Base-by-base conservation (phyloP, 192 early-diverging fungal genomes). In the Obelidium mucronatum region DNA sequence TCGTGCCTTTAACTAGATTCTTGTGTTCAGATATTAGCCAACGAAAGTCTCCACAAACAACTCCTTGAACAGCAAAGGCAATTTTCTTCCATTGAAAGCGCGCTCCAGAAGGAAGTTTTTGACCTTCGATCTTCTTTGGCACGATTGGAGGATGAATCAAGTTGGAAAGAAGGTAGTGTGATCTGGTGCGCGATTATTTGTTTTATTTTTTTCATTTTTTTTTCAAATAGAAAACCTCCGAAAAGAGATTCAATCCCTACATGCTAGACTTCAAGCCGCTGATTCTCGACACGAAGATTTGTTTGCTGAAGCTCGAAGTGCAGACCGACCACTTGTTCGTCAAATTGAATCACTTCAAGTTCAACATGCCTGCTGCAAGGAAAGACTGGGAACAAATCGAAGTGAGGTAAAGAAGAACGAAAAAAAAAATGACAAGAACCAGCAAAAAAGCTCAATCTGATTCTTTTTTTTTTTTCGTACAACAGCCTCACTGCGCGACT, bases 271-370 rank as follows among this genome's bases (percentile, higher is more conserved):
- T 4, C 83, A 73, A 65, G 76, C 67, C 17, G 76, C 80, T 22
- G 83, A 87, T 26, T 42, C 79, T 11, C 79, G 80, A n/a, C 73
- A 75, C 56, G 80, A 85, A 55, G 79, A 83, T 28, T 58, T 87
- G 3, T 53, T 73, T 39, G 55, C 73, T 6, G 65, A 71, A 6
- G 74, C 63, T 2, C 74, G 81, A 3, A 77, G 76, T 34, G 60
- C 81, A 5, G 78, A 83, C 30, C 48, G 66, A n/a, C 81, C 86
- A n/a, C 72, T 85, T 11, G 56, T 87, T 28, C 74, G 86, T 13
- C 86, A 87, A 40, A 82, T 85, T 39, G 86, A 87, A 39, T 17
- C 42, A 8, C 42, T 87, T 30, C 86, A 87, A 73, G 37, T 69
- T 4, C 83, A 84, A 44, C 82, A 83, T 30, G 40, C 56, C n/a